These are phyloP conservation scores for Calocybe gangraenosa DNA, from an alignment of 768 basidiomycete species.

Conservation along the genomic window DNA sequence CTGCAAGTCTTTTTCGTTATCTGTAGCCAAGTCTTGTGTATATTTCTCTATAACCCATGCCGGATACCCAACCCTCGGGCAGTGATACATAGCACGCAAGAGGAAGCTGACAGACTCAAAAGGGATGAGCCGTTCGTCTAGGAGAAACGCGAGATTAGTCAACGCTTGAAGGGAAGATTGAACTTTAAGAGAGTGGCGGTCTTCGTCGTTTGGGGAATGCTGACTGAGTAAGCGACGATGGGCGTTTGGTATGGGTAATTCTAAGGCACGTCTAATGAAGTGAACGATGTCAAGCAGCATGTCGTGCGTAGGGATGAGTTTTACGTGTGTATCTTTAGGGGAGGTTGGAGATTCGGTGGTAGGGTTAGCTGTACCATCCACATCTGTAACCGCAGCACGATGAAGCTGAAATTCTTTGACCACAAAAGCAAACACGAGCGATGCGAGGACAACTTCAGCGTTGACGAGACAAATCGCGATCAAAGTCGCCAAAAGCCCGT, in stretches of 20 bases:
- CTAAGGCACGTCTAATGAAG: background rate
- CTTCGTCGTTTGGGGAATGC: background rate
- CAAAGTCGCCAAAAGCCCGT: slow-evolving; percentile 57
- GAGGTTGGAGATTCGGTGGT: too few species aligned
- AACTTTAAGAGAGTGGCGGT: slow-evolving; percentile 21
- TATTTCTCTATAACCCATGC: too few species aligned
- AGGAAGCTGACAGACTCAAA: slow-evolving; percentile 40
- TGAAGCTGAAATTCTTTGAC: slow-evolving; percentile 67
- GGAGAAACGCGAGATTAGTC: slow-evolving; percentile 48
- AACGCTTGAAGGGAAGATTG: slow-evolving; percentile 50
- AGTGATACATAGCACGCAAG: slow-evolving; percentile 41
- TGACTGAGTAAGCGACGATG: too few species aligned
- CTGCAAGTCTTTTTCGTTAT: too few species aligned
- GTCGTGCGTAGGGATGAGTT: background rate
- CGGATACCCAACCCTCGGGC: slow-evolving; percentile 33
- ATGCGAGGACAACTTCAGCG: slow-evolving; percentile 76
- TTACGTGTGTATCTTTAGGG: background rate
- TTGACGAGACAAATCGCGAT: slow-evolving; percentile 67
- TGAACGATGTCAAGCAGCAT: background rate
- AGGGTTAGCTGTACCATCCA: too few species aligned
- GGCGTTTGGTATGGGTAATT: background rate
- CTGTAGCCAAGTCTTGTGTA: too few species aligned
- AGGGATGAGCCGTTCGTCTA: slow-evolving; percentile 48
- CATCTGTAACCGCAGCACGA: too few species aligned
- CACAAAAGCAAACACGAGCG: slow-evolving; percentile 61